Evolutionary conservation across 768 basidiomycete species (phyloP), one percentile per base, ranked within the genome.

Genomic region (Epithele typhae): DNA sequence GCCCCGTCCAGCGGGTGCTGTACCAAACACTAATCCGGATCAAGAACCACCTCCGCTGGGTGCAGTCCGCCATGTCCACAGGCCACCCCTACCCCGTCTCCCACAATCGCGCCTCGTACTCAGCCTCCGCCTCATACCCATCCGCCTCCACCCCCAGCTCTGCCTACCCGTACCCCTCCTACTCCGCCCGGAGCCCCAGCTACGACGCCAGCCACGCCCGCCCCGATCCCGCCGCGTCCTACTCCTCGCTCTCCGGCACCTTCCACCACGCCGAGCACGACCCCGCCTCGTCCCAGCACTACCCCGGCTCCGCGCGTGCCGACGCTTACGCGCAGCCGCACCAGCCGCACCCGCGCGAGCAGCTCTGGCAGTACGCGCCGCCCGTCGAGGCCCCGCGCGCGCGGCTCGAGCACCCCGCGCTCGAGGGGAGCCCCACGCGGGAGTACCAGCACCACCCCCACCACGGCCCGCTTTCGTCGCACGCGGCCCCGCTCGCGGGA

Each of bases 261-360:
- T 52, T 52, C 45, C 51, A 52, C 43, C 51, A 52, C 33, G 42
- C 43, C 6, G 42, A 52, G 38, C 46, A 52, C 38, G 46, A 44
- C 37, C 42, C 41, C 46, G 46, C 43, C 33, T n/a, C n/a, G n/a
- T n/a, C n/a, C n/a, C 46, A 52, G 32, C 51, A 47, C 10, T 48
- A 52, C 25, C 24, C 30, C 19, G 33, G 40, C 38, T 21, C 46
- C 15, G 33, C 18, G 22, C 43, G 48, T 42, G 43, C 42, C 22
- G 47, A 40, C 18, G 14, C 27, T 40, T n/a, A n/a, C n/a, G 12
- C 46, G 23, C 51, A 47, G 11, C 46, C 37, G 10, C 42, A 39
- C n/a, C 17, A n/a, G 6, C 42, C 27, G n/a, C 10, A 10, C 18
- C 42, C 47, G 2, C 12, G 42, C 14, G 32, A 46, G 19, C 46